Evolutionary conservation across 352 stramenopile genomes (phyloP), one percentile per base, ranked within the genome.

Genomic region (Phytophthora melonis): DNA sequence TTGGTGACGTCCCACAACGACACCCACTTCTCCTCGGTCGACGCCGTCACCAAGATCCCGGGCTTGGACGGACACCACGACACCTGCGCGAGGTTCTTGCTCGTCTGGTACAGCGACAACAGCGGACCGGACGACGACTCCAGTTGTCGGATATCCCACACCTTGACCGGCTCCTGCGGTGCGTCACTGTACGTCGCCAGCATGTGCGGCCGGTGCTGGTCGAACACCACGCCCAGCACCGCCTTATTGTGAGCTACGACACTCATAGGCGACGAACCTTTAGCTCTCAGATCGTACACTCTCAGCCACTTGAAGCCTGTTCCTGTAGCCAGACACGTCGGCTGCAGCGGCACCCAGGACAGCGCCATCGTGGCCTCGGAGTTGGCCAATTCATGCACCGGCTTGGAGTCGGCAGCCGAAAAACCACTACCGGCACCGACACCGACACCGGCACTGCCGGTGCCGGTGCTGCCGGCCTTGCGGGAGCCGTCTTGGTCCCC

Each of bases 251-350:
- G 90, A 3, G 90, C 90, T 0, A 94, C 87, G 13, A 97, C 87
- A 58, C 86, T 94, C 72, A 97, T 81, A 1, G 88, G 88, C n/a
- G 84, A 78, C 39, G 81, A 76, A 4, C 66, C 73, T 23, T 92
- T 89, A 0, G 80, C 72, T 19, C 90, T 78, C 19, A 97, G 54
- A 70, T 97, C 90, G 63, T 97, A 95, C 55, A 97, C 87, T 27
- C 90, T 83, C 13, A 97, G 72, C 90, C 90, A 97, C 81, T 95
- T 95, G 75, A 97, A 97, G 2, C 90, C 90, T 18, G 90, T 97
- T 18, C 90, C 90, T 6, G 87, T 93, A 0, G 89, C 89, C 39
- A 97, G 68, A 53, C 87, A 95, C 50, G 86, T 91, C 3, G 90
- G 88, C 62, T 97, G 87, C 25, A 86, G 67, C n/a, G 90, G 90